A percentile compares a stretch with the other conserved stretches of the same genome.
phyloP scores from a whole-genome alignment of 2,329 filamentous ascomycete species.

The Penicillium sp. region DNA sequence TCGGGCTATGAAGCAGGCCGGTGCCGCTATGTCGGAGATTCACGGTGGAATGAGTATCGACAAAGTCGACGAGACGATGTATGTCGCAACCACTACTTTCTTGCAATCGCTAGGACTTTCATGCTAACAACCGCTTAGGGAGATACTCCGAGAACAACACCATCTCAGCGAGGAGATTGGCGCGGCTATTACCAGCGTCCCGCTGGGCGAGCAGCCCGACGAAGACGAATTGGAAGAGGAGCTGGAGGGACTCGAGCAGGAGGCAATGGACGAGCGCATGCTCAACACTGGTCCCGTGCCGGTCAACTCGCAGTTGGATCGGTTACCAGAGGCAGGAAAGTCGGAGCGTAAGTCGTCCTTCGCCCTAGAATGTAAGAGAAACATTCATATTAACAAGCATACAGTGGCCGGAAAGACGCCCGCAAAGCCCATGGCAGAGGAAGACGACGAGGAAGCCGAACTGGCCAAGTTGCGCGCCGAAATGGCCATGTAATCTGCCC shows the following conservation, averaged over 20 bases:
- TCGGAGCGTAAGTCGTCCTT: constrained; percentile 66
- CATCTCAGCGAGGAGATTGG: constrained; percentile 90
- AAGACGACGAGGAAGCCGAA: constrained; percentile 96
- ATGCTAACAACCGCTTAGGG: constrained; percentile 55
- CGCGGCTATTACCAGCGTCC: constrained; percentile 73
- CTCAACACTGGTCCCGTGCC: constrained; percentile 83
- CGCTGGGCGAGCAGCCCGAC: constrained; percentile 68
- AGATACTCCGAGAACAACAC: constrained; percentile 86
- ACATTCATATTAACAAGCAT: constrained; percentile 3
- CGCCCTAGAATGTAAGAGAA: neutral
- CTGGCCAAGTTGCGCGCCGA: constrained; percentile 89
- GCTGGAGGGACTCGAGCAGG: constrained; percentile 82
- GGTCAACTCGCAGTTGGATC: constrained; percentile 71
- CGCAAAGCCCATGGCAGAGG: constrained; percentile 50
- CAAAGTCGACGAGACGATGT: constrained; percentile 95
- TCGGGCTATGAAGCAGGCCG: constrained; percentile 87
- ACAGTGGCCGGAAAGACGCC: constrained; percentile 43
- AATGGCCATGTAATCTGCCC: constrained; percentile 77
- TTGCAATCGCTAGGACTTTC: neutral
- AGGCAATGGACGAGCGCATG: constrained; percentile 91
- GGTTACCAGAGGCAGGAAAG: constrained; percentile 71
- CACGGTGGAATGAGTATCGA: constrained; percentile 88
- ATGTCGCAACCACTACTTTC: constrained; percentile 41
- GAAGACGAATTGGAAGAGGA: constrained; percentile 84
- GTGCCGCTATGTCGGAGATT: constrained; percentile 87